phyloP scores from a whole-genome alignment of 225 moss, liverwort and hornwort genomes.

The Sphagnum contortum region DNA sequence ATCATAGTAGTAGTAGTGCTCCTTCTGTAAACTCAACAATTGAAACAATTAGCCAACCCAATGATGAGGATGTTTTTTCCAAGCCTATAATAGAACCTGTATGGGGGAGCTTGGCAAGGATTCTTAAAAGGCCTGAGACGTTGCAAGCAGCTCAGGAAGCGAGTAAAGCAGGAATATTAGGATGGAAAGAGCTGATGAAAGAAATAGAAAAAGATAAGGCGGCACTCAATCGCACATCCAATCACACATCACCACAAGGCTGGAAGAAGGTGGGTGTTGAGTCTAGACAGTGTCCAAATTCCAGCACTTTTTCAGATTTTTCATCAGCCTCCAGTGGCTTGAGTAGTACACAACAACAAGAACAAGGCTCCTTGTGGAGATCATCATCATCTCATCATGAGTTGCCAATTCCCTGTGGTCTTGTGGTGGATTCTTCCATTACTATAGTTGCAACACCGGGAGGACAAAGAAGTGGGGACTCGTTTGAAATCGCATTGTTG shows the following conservation, averaged over 20 bases:
- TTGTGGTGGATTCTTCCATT: slow-evolving; percentile 46
- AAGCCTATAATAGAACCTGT: slow-evolving; percentile 28
- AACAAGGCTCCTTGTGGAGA: no score
- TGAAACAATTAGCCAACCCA: slow-evolving; percentile 11
- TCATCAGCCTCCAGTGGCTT: slow-evolving; percentile 6
- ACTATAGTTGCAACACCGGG: slow-evolving; percentile 40
- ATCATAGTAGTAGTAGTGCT: slow-evolving; percentile 1
- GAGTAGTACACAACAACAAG: no score
- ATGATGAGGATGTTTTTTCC: slow-evolving; percentile 1
- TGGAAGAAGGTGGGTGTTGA: slow-evolving; percentile 2
- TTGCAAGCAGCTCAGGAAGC: slow-evolving; percentile 26
- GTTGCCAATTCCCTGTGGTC: slow-evolving; percentile 45
- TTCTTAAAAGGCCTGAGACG: slow-evolving; percentile 12
- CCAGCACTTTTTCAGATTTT: slow-evolving; percentile 19
- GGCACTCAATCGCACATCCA: slow-evolving; percentile 7
- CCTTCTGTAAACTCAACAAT: slow-evolving; percentile 1
- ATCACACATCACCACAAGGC: neutral
- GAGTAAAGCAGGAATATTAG: slow-evolving; percentile 21
- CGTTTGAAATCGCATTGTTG: slow-evolving; percentile 18
- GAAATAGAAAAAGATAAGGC: slow-evolving; percentile 14
- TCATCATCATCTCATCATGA: neutral
- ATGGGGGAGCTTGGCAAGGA: slow-evolving; percentile 25
- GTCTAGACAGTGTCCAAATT: slow-evolving; percentile 31
- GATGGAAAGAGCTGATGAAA: slow-evolving; percentile 28
- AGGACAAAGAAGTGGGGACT: slow-evolving; percentile 14